A percentile compares a stretch with the other conserved stretches of the same genome.
Conservation (phyloP, 139 green algal genomes). For the Astrephomene gubernaculifera region DNA sequence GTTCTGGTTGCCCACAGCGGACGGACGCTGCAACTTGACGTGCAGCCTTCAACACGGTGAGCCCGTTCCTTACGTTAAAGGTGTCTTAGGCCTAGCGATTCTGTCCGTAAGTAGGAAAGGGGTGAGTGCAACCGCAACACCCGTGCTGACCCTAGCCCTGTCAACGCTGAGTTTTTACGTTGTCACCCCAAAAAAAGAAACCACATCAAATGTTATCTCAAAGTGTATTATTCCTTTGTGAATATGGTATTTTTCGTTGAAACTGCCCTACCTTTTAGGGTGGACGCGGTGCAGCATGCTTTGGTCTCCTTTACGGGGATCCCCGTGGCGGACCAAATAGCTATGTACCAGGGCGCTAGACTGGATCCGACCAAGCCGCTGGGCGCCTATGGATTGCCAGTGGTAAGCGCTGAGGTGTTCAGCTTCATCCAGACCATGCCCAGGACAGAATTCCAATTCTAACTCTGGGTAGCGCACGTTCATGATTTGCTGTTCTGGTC, state of each 20-base stretch:
- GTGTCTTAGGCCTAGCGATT: too few species aligned
- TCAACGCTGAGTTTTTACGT: neutral
- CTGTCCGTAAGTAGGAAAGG: too few species aligned
- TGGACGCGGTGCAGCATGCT: slow-evolving; percentile 83
- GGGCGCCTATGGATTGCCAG: slow-evolving; percentile 78
- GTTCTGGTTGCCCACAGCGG: slow-evolving; percentile 71
- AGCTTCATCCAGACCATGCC: too few species aligned
- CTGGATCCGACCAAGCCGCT: slow-evolving; percentile 78
- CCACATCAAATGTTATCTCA: neutral
- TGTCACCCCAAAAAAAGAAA: neutral
- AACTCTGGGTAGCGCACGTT: too few species aligned
- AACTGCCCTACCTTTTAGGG: slow-evolving; percentile 54
- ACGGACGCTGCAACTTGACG: slow-evolving; percentile 73
- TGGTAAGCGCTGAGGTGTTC: too few species aligned
- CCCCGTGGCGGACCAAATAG: slow-evolving; percentile 81
- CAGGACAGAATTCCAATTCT: too few species aligned
- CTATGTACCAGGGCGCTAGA: slow-evolving; percentile 77
- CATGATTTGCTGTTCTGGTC: too few species aligned
- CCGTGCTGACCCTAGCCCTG: slow-evolving; percentile 12
- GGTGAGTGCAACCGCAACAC: slow-evolving; percentile 15
- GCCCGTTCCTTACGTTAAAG: neutral
- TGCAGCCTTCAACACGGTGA: slow-evolving; percentile 60
- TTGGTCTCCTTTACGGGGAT: slow-evolving; percentile 83
- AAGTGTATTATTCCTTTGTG: neutral
- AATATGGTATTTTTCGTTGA: neutral